These are phyloP conservation scores for Sugiyamaella chiloensis DNA, from an alignment of 805 yeast genomes.

Conservation along the genomic window DNA sequence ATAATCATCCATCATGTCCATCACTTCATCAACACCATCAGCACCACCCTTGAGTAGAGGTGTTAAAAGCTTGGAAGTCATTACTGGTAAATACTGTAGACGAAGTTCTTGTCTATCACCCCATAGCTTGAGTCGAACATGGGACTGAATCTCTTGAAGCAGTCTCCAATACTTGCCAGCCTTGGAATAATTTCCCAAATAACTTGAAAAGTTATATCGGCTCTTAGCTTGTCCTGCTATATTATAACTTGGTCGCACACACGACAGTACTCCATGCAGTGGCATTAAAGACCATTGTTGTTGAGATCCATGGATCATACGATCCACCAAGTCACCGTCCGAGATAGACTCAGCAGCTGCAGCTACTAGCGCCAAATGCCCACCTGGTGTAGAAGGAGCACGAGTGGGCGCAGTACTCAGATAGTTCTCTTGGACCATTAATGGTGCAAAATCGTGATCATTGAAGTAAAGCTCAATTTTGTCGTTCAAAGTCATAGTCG, in stretches of 20 bases:
- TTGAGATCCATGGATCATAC: constrained; percentile 80
- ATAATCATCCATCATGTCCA: constrained; percentile 77
- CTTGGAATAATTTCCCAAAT: constrained; percentile 90
- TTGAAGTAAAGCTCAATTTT: constrained; percentile 87
- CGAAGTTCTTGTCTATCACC: constrained; percentile 74
- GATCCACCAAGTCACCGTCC: constrained; percentile 77
- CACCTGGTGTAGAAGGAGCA: constrained; percentile 34
- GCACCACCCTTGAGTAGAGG: constrained; percentile 58
- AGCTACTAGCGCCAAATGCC: constrained; percentile 60
- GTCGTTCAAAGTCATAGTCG: constrained; percentile 63
- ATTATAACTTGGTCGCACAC: constrained; percentile 72
- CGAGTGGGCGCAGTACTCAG: constrained; percentile 51
- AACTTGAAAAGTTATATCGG: constrained; percentile 74
- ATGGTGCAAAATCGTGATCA: constrained; percentile 90
- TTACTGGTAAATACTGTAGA: constrained; percentile 66
- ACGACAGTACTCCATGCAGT: constrained; percentile 80
- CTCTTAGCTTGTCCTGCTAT: constrained; percentile 70
- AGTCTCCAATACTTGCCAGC: constrained; percentile 71
- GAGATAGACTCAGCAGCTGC: constrained; percentile 85
- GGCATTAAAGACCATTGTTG: constrained; percentile 95
- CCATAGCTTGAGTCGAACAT: constrained; percentile 74
- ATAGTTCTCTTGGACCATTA: constrained; percentile 96
- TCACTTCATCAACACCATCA: constrained; percentile 63
- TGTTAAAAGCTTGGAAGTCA: constrained; percentile 52
- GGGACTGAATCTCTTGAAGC: constrained; percentile 85